Conservation (phyloP, 2,329 filamentous ascomycete genomes). For the Nigrospora sphaerica region DNA sequence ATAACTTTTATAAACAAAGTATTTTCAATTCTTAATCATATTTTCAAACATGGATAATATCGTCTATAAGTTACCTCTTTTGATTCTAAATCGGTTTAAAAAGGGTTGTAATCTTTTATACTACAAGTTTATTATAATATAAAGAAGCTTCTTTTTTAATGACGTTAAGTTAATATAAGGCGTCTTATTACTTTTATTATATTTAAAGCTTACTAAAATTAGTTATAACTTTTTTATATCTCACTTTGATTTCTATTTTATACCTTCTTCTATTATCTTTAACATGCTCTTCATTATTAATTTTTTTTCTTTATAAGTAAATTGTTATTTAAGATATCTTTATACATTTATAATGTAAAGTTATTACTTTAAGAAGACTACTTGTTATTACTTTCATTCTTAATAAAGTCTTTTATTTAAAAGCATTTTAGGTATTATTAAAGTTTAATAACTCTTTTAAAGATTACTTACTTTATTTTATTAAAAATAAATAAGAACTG, state of each 20-base stretch:
- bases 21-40: not conserved
- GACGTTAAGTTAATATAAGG: not conserved
- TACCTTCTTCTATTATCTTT: not conserved
- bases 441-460: not conserved
- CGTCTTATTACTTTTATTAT: not conserved
- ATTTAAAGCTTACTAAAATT: not conserved
- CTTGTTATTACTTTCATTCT: not conserved
- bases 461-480: not conserved
- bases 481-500: not conserved
- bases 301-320: not conserved
- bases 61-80: not conserved
- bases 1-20: not conserved
- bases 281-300: not conserved
- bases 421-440: not conserved
- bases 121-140: not conserved
- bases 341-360: not conserved
- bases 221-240: not conserved
- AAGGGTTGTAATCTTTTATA: not conserved
- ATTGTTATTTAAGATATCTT: not conserved
- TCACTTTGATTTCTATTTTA: not conserved
- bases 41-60: not conserved
- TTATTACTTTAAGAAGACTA: not conserved
- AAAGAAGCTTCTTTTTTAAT: not conserved
- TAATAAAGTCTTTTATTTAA: not conserved
- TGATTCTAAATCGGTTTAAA: too few relatives aligned